Percentiles rank a stretch among this genome's conserved stretches.
These are phyloP conservation scores for Dianthus caryophyllus DNA, from an alignment of 148 eudicot genomes.

Conservation along the genomic window DNA sequence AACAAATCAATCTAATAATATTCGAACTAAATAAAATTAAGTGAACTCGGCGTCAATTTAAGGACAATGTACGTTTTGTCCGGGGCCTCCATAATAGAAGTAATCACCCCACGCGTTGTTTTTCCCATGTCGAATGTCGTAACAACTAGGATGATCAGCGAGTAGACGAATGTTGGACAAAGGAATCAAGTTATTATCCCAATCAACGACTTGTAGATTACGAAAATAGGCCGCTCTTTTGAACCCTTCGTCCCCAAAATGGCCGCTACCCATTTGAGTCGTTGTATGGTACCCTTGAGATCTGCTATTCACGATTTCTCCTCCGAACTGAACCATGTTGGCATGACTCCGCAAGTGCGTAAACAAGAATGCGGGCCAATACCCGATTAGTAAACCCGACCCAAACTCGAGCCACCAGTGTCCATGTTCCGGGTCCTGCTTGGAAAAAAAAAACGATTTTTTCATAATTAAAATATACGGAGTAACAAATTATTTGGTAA, in stretches of 20 bases:
- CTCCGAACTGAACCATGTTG: constrained; percentile 95
- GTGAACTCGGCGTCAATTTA: constrained; percentile 21
- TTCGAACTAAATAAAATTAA: constrained; percentile 12
- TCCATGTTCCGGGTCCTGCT: constrained; percentile 91
- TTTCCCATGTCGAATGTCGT: constrained; percentile 72
- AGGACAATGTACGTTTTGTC: constrained; percentile 70
- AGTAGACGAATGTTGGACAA: constrained; percentile 57
- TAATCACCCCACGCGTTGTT: constrained; percentile 85
- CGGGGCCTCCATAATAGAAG: constrained; percentile 97
- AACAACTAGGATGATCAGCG: constrained; percentile 95
- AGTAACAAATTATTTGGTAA: too few species aligned
- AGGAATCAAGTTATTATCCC: constrained; percentile 91
- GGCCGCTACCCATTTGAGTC: constrained; percentile 98
- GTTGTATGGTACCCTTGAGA: constrained; percentile 80
- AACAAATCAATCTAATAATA: constrained; percentile 1
- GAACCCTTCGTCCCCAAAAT: constrained; percentile 81
- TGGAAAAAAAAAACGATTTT: too few species aligned
- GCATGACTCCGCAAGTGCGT: constrained; percentile 73
- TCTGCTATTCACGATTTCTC: constrained; percentile 75
- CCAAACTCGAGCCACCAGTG: constrained; percentile 99
- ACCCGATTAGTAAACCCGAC: constrained; percentile 73
- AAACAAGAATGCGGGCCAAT: constrained; percentile 86
- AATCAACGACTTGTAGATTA: constrained; percentile 82
- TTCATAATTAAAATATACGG: too few species aligned
- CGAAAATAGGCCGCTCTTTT: constrained; percentile 90